Evolutionary conservation across 2,329 filamentous ascomycete genomes (phyloP).

Genomic region (Sphaerulina vaccinii): DNA sequence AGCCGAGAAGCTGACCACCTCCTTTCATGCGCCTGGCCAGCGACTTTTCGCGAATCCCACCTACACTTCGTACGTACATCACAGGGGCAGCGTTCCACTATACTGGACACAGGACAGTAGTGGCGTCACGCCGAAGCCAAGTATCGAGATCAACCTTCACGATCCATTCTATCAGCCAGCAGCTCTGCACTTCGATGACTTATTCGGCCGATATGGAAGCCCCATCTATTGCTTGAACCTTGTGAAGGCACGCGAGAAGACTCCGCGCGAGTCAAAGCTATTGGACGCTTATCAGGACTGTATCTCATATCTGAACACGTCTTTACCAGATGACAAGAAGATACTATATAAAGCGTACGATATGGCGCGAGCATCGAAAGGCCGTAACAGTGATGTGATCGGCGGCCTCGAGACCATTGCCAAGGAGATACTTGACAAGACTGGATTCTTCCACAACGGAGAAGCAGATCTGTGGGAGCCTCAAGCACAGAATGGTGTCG

Average conservation of each 20-base stretch:
- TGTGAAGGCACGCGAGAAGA: slow-evolving; percentile 80
- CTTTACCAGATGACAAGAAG: slow-evolving; percentile 76
- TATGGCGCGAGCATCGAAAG: slow-evolving; percentile 94
- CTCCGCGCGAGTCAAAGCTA: slow-evolving; percentile 86
- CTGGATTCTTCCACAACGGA: slow-evolving; percentile 94
- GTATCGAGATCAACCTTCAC: slow-evolving; percentile 90
- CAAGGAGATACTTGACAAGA: slow-evolving; percentile 78
- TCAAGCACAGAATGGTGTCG: slow-evolving; percentile 83
- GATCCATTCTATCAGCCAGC: slow-evolving; percentile 95
- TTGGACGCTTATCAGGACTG: slow-evolving; percentile 83
- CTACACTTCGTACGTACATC: slow-evolving; percentile 95
- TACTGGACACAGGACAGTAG: slow-evolving; percentile 98
- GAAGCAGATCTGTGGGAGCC: slow-evolving; percentile 65
- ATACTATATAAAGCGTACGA: slow-evolving; percentile 96
- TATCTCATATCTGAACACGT: slow-evolving; percentile 91
- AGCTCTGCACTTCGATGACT: slow-evolving; percentile 88
- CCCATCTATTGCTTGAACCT: slow-evolving; percentile 90
- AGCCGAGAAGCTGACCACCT: slow-evolving; percentile 88
- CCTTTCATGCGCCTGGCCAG: slow-evolving; percentile 87
- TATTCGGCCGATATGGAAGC: slow-evolving; percentile 89
- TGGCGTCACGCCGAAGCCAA: slow-evolving; percentile 91
- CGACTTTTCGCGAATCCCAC: slow-evolving; percentile 82
- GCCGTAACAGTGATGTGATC: slow-evolving; percentile 88
- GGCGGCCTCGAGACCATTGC: slow-evolving; percentile 85
- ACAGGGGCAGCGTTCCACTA: slow-evolving; percentile 91